Conservation (phyloP, 371 early-diverging fungal species). For the Conidiobolus incongruus region DNA sequence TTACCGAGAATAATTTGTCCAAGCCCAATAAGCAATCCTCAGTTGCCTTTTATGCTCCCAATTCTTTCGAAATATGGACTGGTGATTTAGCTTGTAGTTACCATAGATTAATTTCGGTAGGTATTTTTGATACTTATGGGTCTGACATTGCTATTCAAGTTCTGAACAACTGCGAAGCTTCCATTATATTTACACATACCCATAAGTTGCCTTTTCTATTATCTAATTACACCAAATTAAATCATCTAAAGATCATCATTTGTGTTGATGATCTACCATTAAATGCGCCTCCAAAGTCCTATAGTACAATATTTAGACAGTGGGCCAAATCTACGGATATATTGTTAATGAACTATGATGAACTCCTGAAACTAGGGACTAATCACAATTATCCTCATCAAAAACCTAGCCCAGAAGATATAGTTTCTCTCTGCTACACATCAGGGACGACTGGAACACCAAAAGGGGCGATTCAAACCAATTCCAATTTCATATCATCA, state of each 20-base stretch:
- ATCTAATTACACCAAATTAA: constrained; percentile 22
- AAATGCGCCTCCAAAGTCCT: constrained; percentile 8
- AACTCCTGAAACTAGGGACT: constrained; percentile 29
- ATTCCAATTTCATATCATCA: constrained; percentile 20
- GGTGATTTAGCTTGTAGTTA: constrained; percentile 19
- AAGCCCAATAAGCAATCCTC: constrained; percentile 7
- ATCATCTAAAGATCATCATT: constrained; percentile 40
- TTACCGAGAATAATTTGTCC: neutral
- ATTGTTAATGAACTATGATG: constrained; percentile 22
- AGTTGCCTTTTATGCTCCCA: constrained; percentile 47
- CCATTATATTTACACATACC: constrained; percentile 41
- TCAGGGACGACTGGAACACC: constrained; percentile 73
- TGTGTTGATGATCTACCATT: constrained; percentile 35
- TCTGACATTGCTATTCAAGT: constrained; percentile 49
- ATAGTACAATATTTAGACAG: constrained; percentile 14
- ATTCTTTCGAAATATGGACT: constrained; percentile 83
- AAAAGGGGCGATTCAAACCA: constrained; percentile 28
- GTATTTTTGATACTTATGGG: constrained; percentile 73
- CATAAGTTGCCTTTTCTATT: constrained; percentile 32
- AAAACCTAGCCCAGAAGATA: constrained; percentile 21
- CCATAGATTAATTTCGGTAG: constrained; percentile 42
- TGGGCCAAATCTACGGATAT: constrained; percentile 25
- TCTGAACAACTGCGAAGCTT: constrained; percentile 39
- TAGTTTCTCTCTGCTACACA: constrained; percentile 92
- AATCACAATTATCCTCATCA: constrained; percentile 12